A percentile compares a stretch with the other conserved stretches of the same genome.
Evolutionary conservation across 768 basidiomycete genomes (phyloP).

Genomic region (Rhizopogon salebrosus): DNA sequence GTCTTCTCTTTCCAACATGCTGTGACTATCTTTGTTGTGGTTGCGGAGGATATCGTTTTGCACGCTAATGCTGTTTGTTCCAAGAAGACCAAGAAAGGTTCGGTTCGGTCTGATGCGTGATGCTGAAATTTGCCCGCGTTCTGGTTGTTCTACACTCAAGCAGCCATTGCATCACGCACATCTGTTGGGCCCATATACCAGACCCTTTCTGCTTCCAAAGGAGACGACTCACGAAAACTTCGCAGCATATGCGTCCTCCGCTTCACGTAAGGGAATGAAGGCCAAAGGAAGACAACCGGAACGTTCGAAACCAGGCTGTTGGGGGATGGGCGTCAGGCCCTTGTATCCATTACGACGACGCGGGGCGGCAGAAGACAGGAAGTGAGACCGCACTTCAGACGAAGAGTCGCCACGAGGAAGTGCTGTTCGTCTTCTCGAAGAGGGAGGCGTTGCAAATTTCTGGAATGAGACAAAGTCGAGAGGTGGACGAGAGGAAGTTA

Average conservation of each 20-base stretch:
- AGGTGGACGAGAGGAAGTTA: slow-evolving; percentile 16
- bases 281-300: slow-evolving; percentile 13
- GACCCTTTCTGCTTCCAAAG: neutral
- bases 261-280: slow-evolving; percentile 22
- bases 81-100: neutral
- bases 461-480: slow-evolving; percentile 23
- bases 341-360: neutral
- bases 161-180: neutral
- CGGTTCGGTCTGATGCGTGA: neutral
- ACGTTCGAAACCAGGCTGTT: neutral
- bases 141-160: neutral
- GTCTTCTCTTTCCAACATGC: neutral
- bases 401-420: neutral
- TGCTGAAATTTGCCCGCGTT: neutral
- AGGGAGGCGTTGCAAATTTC: slow-evolving; percentile 11
- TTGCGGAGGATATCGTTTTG: neutral
- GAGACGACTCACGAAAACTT: slow-evolving; percentile 19
- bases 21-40: neutral
- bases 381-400: neutral
- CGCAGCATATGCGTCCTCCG: slow-evolving; percentile 20
- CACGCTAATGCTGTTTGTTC: too few relatives aligned
- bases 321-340: neutral
- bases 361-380: neutral
- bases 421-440: neutral
- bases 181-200: neutral